Conservation (phyloP, 306 rosid genomes). For the Corylus heterophylla region DNA sequence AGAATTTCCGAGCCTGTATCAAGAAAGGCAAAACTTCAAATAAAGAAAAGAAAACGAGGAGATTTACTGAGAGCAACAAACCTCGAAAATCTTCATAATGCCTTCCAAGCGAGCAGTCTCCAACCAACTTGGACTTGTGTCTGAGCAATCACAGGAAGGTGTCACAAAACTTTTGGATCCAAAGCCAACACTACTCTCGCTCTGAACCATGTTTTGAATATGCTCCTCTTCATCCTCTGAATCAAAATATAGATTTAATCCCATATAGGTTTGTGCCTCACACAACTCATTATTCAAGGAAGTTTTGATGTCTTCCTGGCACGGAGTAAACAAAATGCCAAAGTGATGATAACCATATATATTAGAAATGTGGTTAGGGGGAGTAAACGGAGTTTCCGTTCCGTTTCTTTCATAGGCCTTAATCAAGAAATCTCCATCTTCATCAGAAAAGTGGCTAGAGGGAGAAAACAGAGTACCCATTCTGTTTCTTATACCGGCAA, state of each 20-base stretch:
- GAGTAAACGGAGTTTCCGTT: conserved; percentile 54
- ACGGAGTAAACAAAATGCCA: neutral
- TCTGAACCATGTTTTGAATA: conserved; percentile 50
- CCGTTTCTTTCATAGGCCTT: neutral
- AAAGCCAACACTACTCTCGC: conserved; percentile 43
- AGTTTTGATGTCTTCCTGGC: conserved; percentile 48
- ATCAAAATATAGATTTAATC: conserved; percentile 27
- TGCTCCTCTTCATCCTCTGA: conserved; percentile 60
- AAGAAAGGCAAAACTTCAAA: neutral
- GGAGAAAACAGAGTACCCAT: too few relatives aligned
- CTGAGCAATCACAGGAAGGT: conserved; percentile 31
- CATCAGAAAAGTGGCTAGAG: too few relatives aligned
- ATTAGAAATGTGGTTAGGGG: neutral
- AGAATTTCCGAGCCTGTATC: conserved; percentile 57
- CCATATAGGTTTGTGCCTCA: conserved; percentile 24
- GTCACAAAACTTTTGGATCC: conserved; percentile 34
- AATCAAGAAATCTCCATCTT: conserved; percentile 22
- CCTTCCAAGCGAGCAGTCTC: conserved; percentile 59
- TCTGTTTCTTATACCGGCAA: neutral
- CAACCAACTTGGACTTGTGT: conserved; percentile 36
- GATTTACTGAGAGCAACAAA: conserved; percentile 38
- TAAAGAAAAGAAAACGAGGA: neutral
- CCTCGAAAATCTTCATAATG: conserved; percentile 76
- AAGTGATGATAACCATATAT: too few relatives aligned
- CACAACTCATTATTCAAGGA: conserved; percentile 31